These are phyloP conservation scores for Trichophyton benhamiae DNA, from an alignment of 2,329 filamentous ascomycete species.

Conservation along the genomic window DNA sequence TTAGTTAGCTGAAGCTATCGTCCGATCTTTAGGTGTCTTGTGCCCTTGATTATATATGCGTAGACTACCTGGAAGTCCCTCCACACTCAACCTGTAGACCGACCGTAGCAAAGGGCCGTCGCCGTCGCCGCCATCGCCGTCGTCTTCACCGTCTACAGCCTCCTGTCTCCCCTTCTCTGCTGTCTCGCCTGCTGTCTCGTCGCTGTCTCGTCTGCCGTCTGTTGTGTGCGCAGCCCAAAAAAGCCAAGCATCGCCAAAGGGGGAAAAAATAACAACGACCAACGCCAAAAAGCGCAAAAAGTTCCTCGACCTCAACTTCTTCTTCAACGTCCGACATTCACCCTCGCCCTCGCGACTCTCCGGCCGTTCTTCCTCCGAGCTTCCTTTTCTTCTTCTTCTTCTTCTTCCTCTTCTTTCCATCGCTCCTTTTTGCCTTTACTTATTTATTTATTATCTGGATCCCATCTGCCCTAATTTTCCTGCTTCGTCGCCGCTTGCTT, in stretches of 20 bases:
- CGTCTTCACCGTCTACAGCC: too few species aligned
- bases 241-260: neutral
- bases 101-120: too few species aligned
- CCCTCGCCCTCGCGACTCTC: neutral
- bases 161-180: too few species aligned
- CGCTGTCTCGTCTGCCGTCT: neutral
- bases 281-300: neutral
- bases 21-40: too few species aligned
- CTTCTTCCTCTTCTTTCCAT: slow-evolving; percentile 19
- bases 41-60: too few species aligned
- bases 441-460: slow-evolving; percentile 14
- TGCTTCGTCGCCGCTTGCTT: neutral
- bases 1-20: too few species aligned
- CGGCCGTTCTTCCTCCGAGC: slow-evolving; percentile 6
- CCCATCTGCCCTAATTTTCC: slow-evolving; percentile 6
- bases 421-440: neutral
- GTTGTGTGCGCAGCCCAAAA: neutral
- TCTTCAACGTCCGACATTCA: neutral
- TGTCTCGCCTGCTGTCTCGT: neutral
- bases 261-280: neutral
- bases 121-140: too few species aligned
- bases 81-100: too few species aligned
- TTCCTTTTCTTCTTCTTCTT: slow-evolving; percentile 14
- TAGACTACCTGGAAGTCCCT: too few species aligned
- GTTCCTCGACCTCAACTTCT: neutral